Evolutionary conservation across 768 basidiomycete species (phyloP).

Genomic region (Butyriboletus loyo): DNA sequence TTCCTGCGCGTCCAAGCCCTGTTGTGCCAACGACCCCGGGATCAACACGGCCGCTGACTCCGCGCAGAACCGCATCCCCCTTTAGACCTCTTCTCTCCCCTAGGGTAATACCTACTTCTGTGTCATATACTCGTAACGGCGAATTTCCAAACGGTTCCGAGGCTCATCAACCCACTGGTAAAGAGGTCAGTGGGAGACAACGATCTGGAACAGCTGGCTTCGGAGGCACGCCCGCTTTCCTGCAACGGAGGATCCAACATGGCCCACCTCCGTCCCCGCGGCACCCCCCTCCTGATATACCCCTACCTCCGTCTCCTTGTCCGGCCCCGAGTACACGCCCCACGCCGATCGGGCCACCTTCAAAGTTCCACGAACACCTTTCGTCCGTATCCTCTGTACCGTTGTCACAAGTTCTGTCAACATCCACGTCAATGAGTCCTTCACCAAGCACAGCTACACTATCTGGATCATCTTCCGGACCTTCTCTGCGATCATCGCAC

Average conservation of each 20-base stretch:
- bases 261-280: slow-evolving; percentile 25
- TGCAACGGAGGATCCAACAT: slow-evolving; percentile 30
- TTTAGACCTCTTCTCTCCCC: slow-evolving; percentile 22
- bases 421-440: slow-evolving; percentile 11
- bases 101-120: background rate
- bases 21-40: slow-evolving; percentile 5
- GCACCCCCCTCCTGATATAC: slow-evolving; percentile 27
- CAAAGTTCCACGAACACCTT: slow-evolving; percentile 35
- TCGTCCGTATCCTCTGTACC: slow-evolving; percentile 29
- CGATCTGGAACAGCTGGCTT: slow-evolving; percentile 11
- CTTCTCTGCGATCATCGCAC: slow-evolving; percentile 27
- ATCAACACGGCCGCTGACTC: slow-evolving; percentile 14
- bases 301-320: slow-evolving; percentile 28
- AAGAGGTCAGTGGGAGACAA: slow-evolving; percentile 11
- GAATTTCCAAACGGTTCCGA: slow-evolving; percentile 3
- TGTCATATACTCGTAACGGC: background rate
- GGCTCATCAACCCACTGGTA: slow-evolving; percentile 7
- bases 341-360: slow-evolving; percentile 13
- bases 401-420: slow-evolving; percentile 8
- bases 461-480: slow-evolving; percentile 30
- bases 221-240: slow-evolving; percentile 23
- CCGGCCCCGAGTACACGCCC: background rate
- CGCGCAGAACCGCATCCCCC: slow-evolving; percentile 19
- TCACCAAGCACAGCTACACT: slow-evolving; percentile 20
- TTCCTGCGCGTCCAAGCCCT: slow-evolving; percentile 17